Percentiles rank a stretch among this genome's conserved stretches.
phyloP scores from a whole-genome alignment of 805 yeast genomes.

The Candida taoyuanica region DNA sequence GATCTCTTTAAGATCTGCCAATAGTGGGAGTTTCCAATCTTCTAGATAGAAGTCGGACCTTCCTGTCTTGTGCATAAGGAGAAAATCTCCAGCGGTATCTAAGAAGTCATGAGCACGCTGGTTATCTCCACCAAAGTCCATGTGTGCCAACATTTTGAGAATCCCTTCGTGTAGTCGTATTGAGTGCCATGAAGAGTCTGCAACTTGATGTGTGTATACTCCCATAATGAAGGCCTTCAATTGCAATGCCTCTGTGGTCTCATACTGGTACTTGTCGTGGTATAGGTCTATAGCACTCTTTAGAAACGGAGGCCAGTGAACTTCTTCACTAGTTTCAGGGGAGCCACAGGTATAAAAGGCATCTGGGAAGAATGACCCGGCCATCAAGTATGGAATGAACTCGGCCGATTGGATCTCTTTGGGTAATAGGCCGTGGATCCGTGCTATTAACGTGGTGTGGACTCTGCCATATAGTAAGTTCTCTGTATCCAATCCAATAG shows the following conservation, averaged over 20 bases:
- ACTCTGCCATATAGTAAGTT: constrained; percentile 16
- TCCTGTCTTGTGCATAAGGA: constrained; percentile 38
- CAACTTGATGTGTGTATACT: constrained; percentile 54
- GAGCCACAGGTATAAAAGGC: constrained; percentile 56
- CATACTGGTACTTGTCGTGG: constrained; percentile 17
- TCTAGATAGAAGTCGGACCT: constrained; percentile 22
- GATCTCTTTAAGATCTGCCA: constrained; percentile 39
- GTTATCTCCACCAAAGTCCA: constrained; percentile 51
- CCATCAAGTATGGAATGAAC: constrained; percentile 33
- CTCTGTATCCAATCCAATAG: background rate
- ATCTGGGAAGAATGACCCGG: constrained; percentile 70
- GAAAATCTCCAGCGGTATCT: constrained; percentile 64
- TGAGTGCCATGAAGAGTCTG: constrained; percentile 70
- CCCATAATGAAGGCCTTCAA: constrained; percentile 57
- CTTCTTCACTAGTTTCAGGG: constrained; percentile 51
- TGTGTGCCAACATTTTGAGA: constrained; percentile 42
- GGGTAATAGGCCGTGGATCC: constrained; percentile 32
- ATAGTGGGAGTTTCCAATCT: constrained; percentile 39
- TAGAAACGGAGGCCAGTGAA: constrained; percentile 71
- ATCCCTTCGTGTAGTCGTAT: constrained; percentile 50
- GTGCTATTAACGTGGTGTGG: constrained; percentile 34
- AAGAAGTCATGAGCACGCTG: constrained; percentile 48
- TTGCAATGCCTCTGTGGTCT: constrained; percentile 24
- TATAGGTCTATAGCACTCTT: constrained; percentile 40
- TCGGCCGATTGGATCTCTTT: constrained; percentile 24